These are phyloP conservation scores for Kluyveromyces starmeri DNA, from an alignment of 805 yeast genomes.

Conservation along the genomic window DNA sequence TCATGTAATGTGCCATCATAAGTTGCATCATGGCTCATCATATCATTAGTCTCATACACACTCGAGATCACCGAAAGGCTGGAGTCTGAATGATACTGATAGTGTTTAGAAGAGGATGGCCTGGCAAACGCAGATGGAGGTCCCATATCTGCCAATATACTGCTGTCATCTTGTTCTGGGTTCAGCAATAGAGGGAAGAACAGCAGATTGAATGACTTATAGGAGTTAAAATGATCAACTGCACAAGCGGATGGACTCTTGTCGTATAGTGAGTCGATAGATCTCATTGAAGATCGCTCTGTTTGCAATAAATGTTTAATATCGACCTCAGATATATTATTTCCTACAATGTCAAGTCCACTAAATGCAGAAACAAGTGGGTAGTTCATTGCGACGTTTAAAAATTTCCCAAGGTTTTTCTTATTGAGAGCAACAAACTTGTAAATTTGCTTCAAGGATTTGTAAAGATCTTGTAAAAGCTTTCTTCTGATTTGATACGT, in stretches of 20 bases:
- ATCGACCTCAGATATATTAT: constrained; percentile 16
- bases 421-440: constrained; percentile 9
- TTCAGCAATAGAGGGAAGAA: constrained; percentile 12
- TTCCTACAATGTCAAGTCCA: constrained; percentile 14
- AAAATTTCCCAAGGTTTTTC: constrained; percentile 14
- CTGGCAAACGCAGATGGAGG: constrained; percentile 3
- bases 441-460: constrained; percentile 8
- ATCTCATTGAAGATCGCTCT: constrained; percentile 2
- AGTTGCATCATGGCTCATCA: constrained; percentile 1
- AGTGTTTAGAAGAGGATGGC: neutral
- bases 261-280: constrained; percentile 1
- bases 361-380: constrained; percentile 12
- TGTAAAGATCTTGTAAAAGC: constrained; percentile 10
- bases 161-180: constrained; percentile 4
- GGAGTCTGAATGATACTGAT: constrained; percentile 1
- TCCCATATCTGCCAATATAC: neutral
- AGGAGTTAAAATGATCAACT: constrained; percentile 10
- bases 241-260: neutral
- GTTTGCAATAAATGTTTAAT: constrained; percentile 7
- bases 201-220: constrained; percentile 11
- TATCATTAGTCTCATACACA: constrained; percentile 6
- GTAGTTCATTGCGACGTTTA: constrained; percentile 16
- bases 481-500: constrained; percentile 4
- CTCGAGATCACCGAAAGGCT: constrained; percentile 8
- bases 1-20: constrained; percentile 2